Conservation (phyloP, 805 yeast genomes). For the Cyberlindnera maclurae region DNA sequence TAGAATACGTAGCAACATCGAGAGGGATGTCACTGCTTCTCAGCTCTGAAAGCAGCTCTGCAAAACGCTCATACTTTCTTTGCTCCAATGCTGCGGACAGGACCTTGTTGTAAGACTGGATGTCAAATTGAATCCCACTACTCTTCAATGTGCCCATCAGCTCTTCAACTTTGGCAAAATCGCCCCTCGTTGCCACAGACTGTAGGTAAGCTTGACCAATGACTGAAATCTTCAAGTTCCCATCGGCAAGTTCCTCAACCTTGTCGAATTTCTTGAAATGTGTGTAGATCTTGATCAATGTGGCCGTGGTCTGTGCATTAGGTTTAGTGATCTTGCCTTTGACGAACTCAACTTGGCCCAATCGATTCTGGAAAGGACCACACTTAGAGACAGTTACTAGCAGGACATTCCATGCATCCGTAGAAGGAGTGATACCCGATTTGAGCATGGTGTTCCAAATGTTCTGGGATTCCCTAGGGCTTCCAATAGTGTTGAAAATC, state of each 20-base stretch:
- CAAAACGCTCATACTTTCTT: slow-evolving; percentile 38
- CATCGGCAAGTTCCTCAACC: slow-evolving; percentile 26
- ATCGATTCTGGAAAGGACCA: slow-evolving; percentile 21
- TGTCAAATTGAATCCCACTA: slow-evolving; percentile 36
- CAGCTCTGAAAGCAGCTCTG: slow-evolving; percentile 43
- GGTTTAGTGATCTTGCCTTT: slow-evolving; percentile 31
- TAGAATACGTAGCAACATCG: slow-evolving; percentile 58
- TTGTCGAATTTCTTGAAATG: slow-evolving; percentile 36
- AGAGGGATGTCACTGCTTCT: slow-evolving; percentile 35
- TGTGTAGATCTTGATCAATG: slow-evolving; percentile 40
- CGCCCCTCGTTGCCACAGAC: slow-evolving; percentile 10
- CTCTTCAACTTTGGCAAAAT: slow-evolving; percentile 11
- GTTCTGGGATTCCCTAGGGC: slow-evolving; percentile 31
- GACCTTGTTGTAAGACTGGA: slow-evolving; percentile 45
- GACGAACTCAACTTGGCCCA: slow-evolving; percentile 33
- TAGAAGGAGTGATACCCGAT: slow-evolving; percentile 33
- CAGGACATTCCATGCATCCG: slow-evolving; percentile 53
- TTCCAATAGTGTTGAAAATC: slow-evolving; percentile 32
- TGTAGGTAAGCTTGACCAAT: slow-evolving; percentile 19
- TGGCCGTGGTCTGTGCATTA: slow-evolving; percentile 41
- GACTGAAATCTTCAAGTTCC: slow-evolving; percentile 28
- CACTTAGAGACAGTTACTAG: slow-evolving; percentile 37
- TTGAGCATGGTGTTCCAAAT: slow-evolving; percentile 45
- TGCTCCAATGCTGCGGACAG: slow-evolving; percentile 34
- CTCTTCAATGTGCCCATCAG: slow-evolving; percentile 5